phyloP scores from a whole-genome alignment of 139 green algal genomes.

The Tetradesmus obliquus region DNA sequence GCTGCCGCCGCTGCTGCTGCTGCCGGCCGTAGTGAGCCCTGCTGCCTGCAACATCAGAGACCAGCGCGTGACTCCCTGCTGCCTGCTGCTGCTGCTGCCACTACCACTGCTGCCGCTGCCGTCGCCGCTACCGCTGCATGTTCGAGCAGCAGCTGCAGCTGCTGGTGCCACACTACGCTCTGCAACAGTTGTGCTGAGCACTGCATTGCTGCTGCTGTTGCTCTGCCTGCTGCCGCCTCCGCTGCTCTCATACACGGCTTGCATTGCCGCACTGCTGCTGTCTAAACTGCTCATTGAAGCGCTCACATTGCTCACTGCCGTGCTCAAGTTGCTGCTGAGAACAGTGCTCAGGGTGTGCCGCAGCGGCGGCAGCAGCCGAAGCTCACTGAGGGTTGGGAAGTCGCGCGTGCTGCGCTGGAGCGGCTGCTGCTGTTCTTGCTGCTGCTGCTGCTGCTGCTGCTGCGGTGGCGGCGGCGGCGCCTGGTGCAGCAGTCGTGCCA shows the following conservation, averaged over 20 bases:
- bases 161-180: not conserved
- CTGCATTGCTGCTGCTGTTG: not conserved
- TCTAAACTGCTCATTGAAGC: not conserved
- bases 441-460: not conserved
- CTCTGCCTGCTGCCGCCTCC: not conserved
- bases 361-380: slow-evolving; percentile 1
- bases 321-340: slow-evolving; percentile 11
- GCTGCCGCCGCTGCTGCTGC: not conserved
- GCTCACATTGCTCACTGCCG: too few species aligned
- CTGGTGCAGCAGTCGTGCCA: too few species aligned
- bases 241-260: not conserved
- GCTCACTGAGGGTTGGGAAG: not conserved
- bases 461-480: not conserved
- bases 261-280: not conserved
- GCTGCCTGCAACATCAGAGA: not conserved
- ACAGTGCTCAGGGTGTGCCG: slow-evolving; percentile 1
- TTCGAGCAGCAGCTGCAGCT: too few species aligned
- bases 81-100: not conserved
- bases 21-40: not conserved
- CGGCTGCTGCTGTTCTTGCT: not conserved
- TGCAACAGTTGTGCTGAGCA: not conserved
- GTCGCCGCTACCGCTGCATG: not conserved
- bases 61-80: not conserved
- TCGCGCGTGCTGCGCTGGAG: not conserved
- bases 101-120: not conserved